Base-by-base conservation (phyloP, 805 yeast species). In the Candida maesae region DNA sequence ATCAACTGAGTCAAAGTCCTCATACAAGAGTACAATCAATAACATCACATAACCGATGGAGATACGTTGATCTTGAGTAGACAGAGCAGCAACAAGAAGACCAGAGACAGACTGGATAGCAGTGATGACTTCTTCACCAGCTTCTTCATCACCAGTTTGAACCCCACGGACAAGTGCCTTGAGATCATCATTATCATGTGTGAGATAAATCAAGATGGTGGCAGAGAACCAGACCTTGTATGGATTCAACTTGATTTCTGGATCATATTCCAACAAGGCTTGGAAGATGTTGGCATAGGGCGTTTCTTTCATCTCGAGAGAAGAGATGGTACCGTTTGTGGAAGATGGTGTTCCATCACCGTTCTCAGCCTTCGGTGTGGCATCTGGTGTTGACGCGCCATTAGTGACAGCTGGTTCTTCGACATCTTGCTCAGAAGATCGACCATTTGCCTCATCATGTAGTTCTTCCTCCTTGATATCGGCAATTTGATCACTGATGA, bases 151-250 rank as follows among this genome's bases (percentile, higher is more conserved):
- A 10, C 95, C 95, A 25, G 76, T 62, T 4, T 60, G 63, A n/a
- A 86, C 67, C 0, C 59, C 55, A 34, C 76, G 61, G 1, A 83
- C 73, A 12, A 70, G 44, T 7, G 66, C 66, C 47, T 76, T 74
- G 14, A 76, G 65, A 15, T 71, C 77, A 5, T 69, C 69, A 44
- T 63, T 66, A 28, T 74, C 82, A 40, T 75, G 76, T 46, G 89
- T 73, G 2, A 89, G 58, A 40, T 74, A 76, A 32, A 84, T 67
- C 17, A 91, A 58, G 4, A 87, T 66, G 4, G 79, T 73, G 2
- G 84, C 67, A 0, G 96, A 78, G 63, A 91, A 90, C 93, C 95
- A 93, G 1, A 79, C 63, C 53, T 80, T 78, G 58, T 89, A 93
- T 0, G 99, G 97, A 50, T 93, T 91, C 25, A 90, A 63, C 39